Conservation (phyloP, 2,329 filamentous ascomycete species). For the Colletotrichum neosansevieriae region DNA sequence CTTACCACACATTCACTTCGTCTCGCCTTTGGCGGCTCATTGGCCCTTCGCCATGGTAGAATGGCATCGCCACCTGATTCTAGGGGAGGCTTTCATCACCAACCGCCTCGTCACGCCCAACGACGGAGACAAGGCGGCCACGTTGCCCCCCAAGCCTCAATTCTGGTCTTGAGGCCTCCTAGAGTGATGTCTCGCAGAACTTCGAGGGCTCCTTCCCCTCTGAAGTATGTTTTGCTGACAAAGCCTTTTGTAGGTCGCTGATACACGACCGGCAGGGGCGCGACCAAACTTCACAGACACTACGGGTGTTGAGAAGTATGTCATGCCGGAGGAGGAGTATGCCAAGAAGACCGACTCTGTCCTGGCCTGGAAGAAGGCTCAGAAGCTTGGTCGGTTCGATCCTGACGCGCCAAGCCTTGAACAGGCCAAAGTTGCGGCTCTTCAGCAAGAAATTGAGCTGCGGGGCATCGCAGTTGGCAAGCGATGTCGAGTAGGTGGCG, state of each 20-base stretch:
- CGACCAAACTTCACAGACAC: constrained; percentile 86
- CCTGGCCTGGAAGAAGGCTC: constrained; percentile 93
- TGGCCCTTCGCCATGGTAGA: neutral
- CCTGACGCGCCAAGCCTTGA: constrained; percentile 82
- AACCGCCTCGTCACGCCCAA: neutral
- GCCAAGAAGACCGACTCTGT: constrained; percentile 89
- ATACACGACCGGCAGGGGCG: constrained; percentile 80
- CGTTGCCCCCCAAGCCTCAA: neutral
- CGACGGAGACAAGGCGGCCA: neutral
- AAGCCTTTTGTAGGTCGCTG: constrained; percentile 71
- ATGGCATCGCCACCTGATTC: neutral
- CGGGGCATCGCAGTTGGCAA: constrained; percentile 74
- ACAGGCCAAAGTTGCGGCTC: constrained; percentile 76
- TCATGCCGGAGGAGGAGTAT: constrained; percentile 88
- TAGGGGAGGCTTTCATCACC: neutral
- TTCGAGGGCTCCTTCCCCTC: neutral
- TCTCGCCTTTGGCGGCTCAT: neutral
- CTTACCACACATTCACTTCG: neutral
- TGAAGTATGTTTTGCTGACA: neutral
- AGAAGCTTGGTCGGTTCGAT: constrained; percentile 96
- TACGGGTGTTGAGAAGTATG: constrained; percentile 87
- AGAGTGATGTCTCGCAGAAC: neutral
- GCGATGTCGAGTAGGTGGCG: constrained; percentile 74
- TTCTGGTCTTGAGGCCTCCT: constrained; percentile 25
- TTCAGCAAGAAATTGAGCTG: constrained; percentile 76